Percentiles rank a stretch among this genome's conserved stretches.
Conservation (phyloP, 2,329 filamentous ascomycete genomes). For the Neobulgaria alba region DNA sequence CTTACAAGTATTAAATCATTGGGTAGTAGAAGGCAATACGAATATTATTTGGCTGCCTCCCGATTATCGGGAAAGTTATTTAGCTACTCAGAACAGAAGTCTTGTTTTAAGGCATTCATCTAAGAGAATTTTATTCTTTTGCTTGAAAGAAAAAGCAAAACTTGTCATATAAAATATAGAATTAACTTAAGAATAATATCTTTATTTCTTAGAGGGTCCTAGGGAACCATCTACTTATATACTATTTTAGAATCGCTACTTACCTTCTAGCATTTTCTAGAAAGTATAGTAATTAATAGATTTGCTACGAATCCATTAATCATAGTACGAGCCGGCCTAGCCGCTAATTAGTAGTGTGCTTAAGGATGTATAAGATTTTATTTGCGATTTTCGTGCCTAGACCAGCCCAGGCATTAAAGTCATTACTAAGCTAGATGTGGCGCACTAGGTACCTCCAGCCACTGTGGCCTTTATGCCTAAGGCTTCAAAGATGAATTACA, state of each 20-base stretch:
- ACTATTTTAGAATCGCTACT: neutral
- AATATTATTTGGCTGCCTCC: slow-evolving; percentile 2
- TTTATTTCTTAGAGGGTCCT: slow-evolving; percentile 1
- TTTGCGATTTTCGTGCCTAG: too few species aligned
- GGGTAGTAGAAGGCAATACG: neutral
- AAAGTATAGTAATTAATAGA: too few species aligned
- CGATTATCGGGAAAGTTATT: neutral
- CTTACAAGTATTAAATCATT: slow-evolving; percentile 1
- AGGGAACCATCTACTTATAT: slow-evolving; percentile 1
- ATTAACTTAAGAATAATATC: too few species aligned
- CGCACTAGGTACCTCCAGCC: too few species aligned
- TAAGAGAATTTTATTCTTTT: neutral
- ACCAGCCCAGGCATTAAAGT: too few species aligned
- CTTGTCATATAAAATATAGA: neutral
- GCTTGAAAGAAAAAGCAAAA: neutral
- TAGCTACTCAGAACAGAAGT: neutral
- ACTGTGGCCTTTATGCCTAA: too few species aligned
- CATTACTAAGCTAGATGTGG: too few species aligned
- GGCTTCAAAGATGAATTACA: too few species aligned
- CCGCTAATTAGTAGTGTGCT: too few species aligned
- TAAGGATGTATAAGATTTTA: too few species aligned
- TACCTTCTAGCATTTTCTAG: slow-evolving; percentile 3
- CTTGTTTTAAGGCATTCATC: neutral
- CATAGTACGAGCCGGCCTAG: too few species aligned
- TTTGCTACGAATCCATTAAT: too few species aligned